Conservation (phyloP, 2,329 filamentous ascomycete genomes). For the Metarhizium album region DNA sequence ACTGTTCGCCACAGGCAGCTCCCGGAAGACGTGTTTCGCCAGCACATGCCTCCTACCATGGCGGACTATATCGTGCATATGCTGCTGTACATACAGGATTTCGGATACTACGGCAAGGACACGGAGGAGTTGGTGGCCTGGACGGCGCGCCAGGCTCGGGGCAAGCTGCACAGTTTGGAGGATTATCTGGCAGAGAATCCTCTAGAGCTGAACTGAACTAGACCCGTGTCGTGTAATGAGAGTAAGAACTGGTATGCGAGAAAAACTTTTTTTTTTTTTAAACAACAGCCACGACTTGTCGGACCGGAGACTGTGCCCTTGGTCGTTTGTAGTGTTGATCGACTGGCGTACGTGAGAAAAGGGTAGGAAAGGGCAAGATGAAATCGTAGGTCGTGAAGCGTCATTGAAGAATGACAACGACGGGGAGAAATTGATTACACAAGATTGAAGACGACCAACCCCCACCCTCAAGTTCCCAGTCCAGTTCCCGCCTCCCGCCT, state of each 20-base stretch:
- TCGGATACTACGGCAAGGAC: conserved; percentile 13
- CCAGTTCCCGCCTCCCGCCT: too few relatives aligned
- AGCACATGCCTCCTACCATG: conserved; percentile 6
- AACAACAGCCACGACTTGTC: too few relatives aligned
- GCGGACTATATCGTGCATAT: conserved; percentile 8
- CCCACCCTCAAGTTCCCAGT: too few relatives aligned
- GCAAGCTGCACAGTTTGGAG: conserved; percentile 12
- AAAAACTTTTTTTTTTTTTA: too few relatives aligned
- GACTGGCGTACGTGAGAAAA: too few relatives aligned
- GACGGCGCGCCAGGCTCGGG: conserved; percentile 12
- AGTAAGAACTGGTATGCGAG: neutral
- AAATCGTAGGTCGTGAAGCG: too few relatives aligned
- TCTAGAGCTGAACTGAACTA: conserved; percentile 2
- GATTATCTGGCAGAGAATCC: conserved; percentile 12
- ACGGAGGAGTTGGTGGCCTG: conserved; percentile 12
- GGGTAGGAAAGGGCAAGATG: too few relatives aligned
- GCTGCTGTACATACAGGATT: conserved; percentile 9
- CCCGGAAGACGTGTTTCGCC: conserved; percentile 10
- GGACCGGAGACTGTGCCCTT: too few relatives aligned
- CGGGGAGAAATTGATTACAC: too few relatives aligned
- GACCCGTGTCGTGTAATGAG: neutral
- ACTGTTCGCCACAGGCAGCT: conserved; percentile 14
- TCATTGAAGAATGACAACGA: too few relatives aligned
- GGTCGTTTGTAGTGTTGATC: too few relatives aligned
- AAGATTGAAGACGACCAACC: too few relatives aligned